Evolutionary conservation across 2,329 filamentous ascomycete genomes (phyloP).

Genomic region (Penicillium janthinellum): DNA sequence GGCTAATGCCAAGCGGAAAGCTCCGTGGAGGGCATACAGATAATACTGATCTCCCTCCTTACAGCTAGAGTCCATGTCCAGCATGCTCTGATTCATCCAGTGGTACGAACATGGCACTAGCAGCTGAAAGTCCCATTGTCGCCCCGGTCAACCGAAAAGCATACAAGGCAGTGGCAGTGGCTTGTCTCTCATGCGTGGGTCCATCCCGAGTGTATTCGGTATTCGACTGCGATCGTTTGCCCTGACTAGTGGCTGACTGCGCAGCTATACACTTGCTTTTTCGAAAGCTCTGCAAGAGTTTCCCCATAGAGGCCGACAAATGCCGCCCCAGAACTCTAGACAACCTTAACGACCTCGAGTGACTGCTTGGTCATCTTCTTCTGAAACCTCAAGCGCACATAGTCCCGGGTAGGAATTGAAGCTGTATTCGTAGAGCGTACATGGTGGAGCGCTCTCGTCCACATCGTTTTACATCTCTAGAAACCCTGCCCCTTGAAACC

Average conservation of each 20-base stretch:
- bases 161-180: slow-evolving; percentile 15
- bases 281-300: background rate
- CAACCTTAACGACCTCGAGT: too few relatives aligned
- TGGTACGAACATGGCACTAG: slow-evolving; percentile 10
- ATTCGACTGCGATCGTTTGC: background rate
- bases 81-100: slow-evolving; percentile 3
- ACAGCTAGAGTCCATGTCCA: background rate
- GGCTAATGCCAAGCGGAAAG: slow-evolving; percentile 12
- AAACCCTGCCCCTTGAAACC: too few relatives aligned
- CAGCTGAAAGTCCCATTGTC: slow-evolving; percentile 12
- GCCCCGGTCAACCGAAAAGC: slow-evolving; percentile 19
- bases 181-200: slow-evolving; percentile 10
- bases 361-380: too few relatives aligned
- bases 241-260: background rate
- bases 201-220: too few relatives aligned
- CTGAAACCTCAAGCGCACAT: too few relatives aligned
- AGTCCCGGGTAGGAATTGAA: too few relatives aligned
- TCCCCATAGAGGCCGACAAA: background rate
- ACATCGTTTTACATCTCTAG: too few relatives aligned
- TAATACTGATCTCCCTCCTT: slow-evolving; percentile 8
- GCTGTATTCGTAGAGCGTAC: too few relatives aligned
- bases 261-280: background rate
- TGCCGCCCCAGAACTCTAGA: background rate
- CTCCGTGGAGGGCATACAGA: slow-evolving; percentile 11
- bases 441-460: too few relatives aligned